Percentiles rank a stretch among this genome's conserved stretches.
Conservation (phyloP, 164 flowering plant genomes). For the Nymphaea colorata region DNA sequence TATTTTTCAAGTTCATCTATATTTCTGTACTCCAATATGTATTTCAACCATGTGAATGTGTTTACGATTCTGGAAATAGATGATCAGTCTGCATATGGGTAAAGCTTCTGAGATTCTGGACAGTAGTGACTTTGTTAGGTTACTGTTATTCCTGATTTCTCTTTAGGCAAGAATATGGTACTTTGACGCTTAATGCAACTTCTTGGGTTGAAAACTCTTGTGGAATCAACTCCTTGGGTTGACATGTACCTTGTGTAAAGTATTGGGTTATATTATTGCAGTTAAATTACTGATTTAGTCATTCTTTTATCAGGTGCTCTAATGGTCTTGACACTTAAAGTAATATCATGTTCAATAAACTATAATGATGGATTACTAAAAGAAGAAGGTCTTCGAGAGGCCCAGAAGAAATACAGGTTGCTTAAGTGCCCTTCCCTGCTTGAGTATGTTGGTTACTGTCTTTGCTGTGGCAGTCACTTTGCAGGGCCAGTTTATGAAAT, state of each 20-base stretch:
- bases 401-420: constrained; percentile 79
- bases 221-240: not conserved
- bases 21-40: no score
- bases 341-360: constrained; percentile 85
- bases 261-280: not conserved
- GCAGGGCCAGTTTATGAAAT: constrained; percentile 98
- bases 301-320: constrained; percentile 48
- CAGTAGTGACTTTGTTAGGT: not conserved
- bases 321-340: constrained; percentile 91
- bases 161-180: not conserved
- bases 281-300: not conserved
- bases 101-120: not conserved
- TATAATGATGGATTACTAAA: constrained; percentile 81
- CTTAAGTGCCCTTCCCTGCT: constrained; percentile 61
- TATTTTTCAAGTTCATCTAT: no score
- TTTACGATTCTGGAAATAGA: not conserved
- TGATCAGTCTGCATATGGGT: not conserved
- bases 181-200: not conserved
- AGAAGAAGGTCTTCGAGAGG: constrained; percentile 72
- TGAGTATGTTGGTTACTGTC: constrained; percentile 84
- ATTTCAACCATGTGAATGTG: not conserved
- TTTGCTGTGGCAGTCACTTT: constrained; percentile 95
- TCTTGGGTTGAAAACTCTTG: not conserved
- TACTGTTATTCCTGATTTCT: not conserved
- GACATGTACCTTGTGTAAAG: not conserved